Conservation (phyloP, 2,329 filamentous ascomycete genomes). For the Penicillium sp. region DNA sequence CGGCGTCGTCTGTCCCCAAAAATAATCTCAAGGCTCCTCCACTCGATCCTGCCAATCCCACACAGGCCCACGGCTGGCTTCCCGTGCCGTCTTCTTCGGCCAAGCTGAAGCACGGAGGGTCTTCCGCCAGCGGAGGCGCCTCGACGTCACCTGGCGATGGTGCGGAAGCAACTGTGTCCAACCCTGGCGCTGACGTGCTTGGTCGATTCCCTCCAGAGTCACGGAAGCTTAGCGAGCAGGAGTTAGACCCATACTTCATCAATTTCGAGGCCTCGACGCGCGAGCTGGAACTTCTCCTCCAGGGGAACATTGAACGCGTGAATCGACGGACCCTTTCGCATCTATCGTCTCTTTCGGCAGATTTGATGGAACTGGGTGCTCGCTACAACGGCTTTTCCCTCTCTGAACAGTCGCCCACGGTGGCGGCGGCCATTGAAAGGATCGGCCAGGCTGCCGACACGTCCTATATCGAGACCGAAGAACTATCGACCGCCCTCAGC, state of each 20-base stretch:
- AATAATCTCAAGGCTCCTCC: slow-evolving; percentile 93
- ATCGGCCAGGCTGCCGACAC: slow-evolving; percentile 91
- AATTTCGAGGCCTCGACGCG: slow-evolving; percentile 88
- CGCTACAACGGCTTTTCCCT: slow-evolving; percentile 94
- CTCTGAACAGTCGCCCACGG: slow-evolving; percentile 80
- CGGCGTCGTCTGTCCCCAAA: slow-evolving; percentile 85
- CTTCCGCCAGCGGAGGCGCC: slow-evolving; percentile 24
- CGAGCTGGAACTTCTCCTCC: slow-evolving; percentile 80
- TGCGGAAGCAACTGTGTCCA: slow-evolving; percentile 50
- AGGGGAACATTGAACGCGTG: slow-evolving; percentile 93
- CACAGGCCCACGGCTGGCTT: slow-evolving; percentile 76
- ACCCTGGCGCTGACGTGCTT: slow-evolving; percentile 59
- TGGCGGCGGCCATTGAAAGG: slow-evolving; percentile 88
- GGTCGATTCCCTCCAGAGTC: slow-evolving; percentile 77
- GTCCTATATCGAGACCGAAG: slow-evolving; percentile 92
- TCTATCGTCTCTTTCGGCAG: slow-evolving; percentile 72
- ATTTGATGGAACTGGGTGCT: slow-evolving; percentile 90
- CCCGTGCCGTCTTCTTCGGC: slow-evolving; percentile 80
- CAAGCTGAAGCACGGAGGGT: slow-evolving; percentile 63
- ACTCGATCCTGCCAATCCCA: slow-evolving; percentile 86
- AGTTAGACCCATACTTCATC: slow-evolving; percentile 92
- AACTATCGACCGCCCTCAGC: slow-evolving; percentile 79
- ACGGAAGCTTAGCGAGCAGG: slow-evolving; percentile 72
- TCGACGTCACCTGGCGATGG: slow-evolving; percentile 43
- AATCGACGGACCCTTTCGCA: slow-evolving; percentile 86